Conservation (phyloP, 1,284 basidiomycete species). For the Xerocomus amazonicus region DNA sequence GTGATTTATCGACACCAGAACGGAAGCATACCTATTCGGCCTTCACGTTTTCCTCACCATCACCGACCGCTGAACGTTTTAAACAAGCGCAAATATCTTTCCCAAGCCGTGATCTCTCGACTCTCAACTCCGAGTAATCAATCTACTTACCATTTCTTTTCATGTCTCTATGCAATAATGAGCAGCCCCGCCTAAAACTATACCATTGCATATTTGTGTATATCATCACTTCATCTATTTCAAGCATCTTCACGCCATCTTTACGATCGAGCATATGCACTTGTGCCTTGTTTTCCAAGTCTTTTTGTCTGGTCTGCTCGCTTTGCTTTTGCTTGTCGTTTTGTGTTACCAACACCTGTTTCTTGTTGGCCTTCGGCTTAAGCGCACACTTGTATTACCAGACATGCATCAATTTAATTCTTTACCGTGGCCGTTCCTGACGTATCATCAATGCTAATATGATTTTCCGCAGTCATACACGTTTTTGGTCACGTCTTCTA, state of each 20-base stretch:
- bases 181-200: constrained; percentile 20
- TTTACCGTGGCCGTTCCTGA: constrained; percentile 13
- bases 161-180: constrained; percentile 6
- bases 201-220: constrained; percentile 36
- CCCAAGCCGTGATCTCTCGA: neutral
- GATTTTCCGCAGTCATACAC: constrained; percentile 9
- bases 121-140: constrained; percentile 17
- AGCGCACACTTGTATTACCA: constrained; percentile 33
- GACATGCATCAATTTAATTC: constrained; percentile 33
- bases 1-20: constrained; percentile 62
- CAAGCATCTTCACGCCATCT: constrained; percentile 30
- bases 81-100: constrained; percentile 32
- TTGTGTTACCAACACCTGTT: constrained; percentile 27
- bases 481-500: neutral
- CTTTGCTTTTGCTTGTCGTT: constrained; percentile 26
- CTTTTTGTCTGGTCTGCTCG: constrained; percentile 28
- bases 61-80: constrained; percentile 52
- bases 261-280: constrained; percentile 23
- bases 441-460: constrained; percentile 3
- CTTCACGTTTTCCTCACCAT: constrained; percentile 73
- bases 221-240: constrained; percentile 34
- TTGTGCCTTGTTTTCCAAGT: constrained; percentile 19
- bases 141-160: neutral
- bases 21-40: constrained; percentile 65
- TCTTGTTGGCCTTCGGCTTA: constrained; percentile 26